Evolutionary conservation across 352 stramenopile species (phyloP).

Genomic region (Phytophthora fragariae): DNA sequence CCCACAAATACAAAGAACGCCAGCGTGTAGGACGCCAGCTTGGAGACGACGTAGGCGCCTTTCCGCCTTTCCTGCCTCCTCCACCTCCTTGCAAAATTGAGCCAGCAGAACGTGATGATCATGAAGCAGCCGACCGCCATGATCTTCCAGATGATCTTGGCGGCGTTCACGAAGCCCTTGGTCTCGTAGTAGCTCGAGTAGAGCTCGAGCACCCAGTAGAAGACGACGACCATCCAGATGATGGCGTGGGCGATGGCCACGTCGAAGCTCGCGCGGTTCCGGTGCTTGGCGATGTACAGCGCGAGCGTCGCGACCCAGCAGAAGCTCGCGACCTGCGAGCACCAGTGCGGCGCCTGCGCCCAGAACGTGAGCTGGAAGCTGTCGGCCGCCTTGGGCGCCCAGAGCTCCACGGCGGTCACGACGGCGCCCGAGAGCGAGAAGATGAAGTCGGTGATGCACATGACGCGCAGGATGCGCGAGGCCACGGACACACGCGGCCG

Average conservation of each 20-base stretch:
- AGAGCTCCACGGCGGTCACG: conserved; percentile 63
- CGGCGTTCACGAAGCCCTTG: conserved; percentile 49
- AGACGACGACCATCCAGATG: conserved; percentile 81
- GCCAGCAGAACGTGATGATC: conserved; percentile 66
- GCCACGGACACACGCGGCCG: conserved; percentile 55
- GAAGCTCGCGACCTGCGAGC: conserved; percentile 80
- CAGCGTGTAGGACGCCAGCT: conserved; percentile 81
- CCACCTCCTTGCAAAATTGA: conserved; percentile 65
- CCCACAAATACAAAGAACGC: conserved; percentile 80
- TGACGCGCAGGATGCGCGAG: conserved; percentile 70
- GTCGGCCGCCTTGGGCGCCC: conserved; percentile 26
- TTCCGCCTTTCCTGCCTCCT: conserved; percentile 49
- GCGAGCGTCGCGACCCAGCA: conserved; percentile 80
- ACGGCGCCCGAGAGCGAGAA: conserved; percentile 75
- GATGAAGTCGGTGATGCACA: conserved; percentile 74
- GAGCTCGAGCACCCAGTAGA: conserved; percentile 81
- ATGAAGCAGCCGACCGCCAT: conserved; percentile 68
- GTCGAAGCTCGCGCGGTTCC: conserved; percentile 65
- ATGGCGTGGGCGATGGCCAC: conserved; percentile 78
- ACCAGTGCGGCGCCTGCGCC: conserved; percentile 76
- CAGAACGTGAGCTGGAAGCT: conserved; percentile 79
- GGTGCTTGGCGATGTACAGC: conserved; percentile 78
- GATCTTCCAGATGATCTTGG: conserved; percentile 79
- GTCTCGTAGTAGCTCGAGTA: conserved; percentile 73
- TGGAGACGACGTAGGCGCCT: conserved; percentile 76